These are phyloP conservation scores for Brassica rapa DNA, from an alignment of 345 rosid genomes.

Conservation along the genomic window DNA sequence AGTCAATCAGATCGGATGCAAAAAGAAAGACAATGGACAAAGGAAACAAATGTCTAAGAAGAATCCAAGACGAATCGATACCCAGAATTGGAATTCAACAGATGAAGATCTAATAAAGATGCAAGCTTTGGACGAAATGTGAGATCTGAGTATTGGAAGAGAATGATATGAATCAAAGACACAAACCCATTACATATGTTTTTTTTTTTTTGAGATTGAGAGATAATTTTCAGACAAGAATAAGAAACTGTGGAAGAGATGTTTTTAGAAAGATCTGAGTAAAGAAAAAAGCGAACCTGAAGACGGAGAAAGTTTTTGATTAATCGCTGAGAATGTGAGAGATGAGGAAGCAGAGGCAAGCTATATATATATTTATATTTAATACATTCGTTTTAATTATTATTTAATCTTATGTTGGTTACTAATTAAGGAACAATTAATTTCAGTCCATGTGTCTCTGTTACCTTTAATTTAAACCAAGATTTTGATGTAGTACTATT, in stretches of 20 bases:
- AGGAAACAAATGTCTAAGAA: neutral
- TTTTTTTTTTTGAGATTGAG: neutral
- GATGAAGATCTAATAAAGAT: constrained; percentile 8
- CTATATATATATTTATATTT: constrained; percentile 20
- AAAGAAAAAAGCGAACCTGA: constrained; percentile 22
- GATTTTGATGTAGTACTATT: neutral
- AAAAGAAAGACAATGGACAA: no score
- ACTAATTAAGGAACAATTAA: neutral
- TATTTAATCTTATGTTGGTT: constrained; percentile 18
- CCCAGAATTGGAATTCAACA: neutral
- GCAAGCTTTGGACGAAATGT: constrained; percentile 13
- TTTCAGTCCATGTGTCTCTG: neutral
- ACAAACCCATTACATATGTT: constrained; percentile 7
- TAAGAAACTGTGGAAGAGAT: constrained; percentile 1
- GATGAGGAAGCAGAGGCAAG: constrained; percentile 2
- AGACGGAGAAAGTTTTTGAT: constrained; percentile 29
- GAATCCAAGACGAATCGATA: neutral
- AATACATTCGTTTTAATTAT: constrained; percentile 31
- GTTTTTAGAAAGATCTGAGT: neutral
- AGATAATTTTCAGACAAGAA: constrained; percentile 1
- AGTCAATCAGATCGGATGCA: constrained; percentile 18
- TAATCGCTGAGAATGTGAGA: constrained; percentile 28
- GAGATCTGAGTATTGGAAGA: constrained; percentile 20
- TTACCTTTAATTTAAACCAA: neutral
- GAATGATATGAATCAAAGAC: constrained; percentile 11